phyloP scores from a whole-genome alignment of 2,329 filamentous ascomycete species.

The Epichloe amarillans region DNA sequence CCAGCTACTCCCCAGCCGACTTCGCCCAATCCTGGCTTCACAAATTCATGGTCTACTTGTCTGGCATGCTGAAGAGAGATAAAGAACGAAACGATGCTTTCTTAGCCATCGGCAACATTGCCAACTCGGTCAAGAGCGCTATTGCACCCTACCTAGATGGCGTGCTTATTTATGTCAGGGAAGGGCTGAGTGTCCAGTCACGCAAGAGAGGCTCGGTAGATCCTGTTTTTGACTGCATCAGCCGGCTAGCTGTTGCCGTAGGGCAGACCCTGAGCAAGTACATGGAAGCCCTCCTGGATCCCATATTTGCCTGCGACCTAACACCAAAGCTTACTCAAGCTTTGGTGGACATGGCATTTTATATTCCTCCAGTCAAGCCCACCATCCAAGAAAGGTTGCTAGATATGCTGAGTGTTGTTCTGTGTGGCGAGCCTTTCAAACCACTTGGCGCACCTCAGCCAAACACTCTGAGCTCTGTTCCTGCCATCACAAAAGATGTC shows the following conservation, averaged over 20 bases:
- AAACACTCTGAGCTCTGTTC: conserved; percentile 68
- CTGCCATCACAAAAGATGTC: conserved; percentile 74
- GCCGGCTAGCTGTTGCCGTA: conserved; percentile 86
- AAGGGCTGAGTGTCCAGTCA: conserved; percentile 74
- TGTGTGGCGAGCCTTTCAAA: conserved; percentile 85
- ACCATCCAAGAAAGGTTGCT: conserved; percentile 88
- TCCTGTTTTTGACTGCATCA: conserved; percentile 95
- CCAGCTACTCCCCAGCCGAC: conserved; percentile 81
- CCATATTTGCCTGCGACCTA: conserved; percentile 92
- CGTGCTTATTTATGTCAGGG: conserved; percentile 84
- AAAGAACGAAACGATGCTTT: conserved; percentile 92
- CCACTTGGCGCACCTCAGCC: conserved; percentile 78
- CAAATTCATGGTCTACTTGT: conserved; percentile 93
- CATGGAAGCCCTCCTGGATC: conserved; percentile 88
- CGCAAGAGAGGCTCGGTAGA: conserved; percentile 50
- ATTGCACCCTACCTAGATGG: conserved; percentile 93
- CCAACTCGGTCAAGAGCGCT: conserved; percentile 87
- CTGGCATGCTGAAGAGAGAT: conserved; percentile 85
- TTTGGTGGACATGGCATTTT: conserved; percentile 95
- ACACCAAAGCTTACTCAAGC: conserved; percentile 91
- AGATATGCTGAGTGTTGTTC: conserved; percentile 86
- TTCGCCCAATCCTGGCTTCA: conserved; percentile 82
- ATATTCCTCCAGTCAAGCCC: conserved; percentile 86
- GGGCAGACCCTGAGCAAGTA: conserved; percentile 97
- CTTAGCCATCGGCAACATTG: conserved; percentile 88